Base-by-base conservation (phyloP, 306 rosid genomes). In the Pyrus communis region DNA sequence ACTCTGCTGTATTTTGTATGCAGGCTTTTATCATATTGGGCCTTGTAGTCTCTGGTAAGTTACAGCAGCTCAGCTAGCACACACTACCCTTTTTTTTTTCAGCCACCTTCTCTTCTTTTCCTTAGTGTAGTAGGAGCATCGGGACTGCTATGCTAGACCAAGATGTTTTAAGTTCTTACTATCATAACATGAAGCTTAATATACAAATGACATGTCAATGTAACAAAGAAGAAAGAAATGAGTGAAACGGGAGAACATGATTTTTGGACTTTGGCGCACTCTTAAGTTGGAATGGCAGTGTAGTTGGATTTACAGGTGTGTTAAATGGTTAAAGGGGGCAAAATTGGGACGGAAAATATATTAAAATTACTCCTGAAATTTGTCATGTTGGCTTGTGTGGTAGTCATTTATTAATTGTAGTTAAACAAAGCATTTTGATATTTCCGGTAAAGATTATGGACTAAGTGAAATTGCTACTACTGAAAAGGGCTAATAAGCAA, bases 1-100 rank as follows among this genome's bases (percentile, higher is more conserved):
- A 49, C 70, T 77, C 49, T 73, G 77, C 4, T 78, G 43, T 85
- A 59, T 75, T 80, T 69, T 86, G 76, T 80, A 82, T 88, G 91
- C 93, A 95, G 99, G 96, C 93, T 66, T 79, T 90, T 79, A 84
- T 92, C 79, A 15, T 90, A 75, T 31, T 82, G 71, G 90, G 97
- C 67, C 90, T 95, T 57, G 76, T 76, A 23, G 43, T 88, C 77
- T 95, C 99, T 1, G 96, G 99, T 92, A 82, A 86, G 97, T 84
- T 65, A 60, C 84, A 54, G 69, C 11, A 31, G 63, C 45, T 68
- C 19, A 15, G 73, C 55, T 7, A 35, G 72, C 38, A 8, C 18
- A 51, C 28, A 57, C 54, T 15, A 35, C 55, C 19, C 45, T 67
- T n/a, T 14, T 40, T 21, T 19, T 19, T 35, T 35, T 3, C 10